phyloP scores from a whole-genome alignment of 23 red algal genomes.

The Gracilariopsis chorda region DNA sequence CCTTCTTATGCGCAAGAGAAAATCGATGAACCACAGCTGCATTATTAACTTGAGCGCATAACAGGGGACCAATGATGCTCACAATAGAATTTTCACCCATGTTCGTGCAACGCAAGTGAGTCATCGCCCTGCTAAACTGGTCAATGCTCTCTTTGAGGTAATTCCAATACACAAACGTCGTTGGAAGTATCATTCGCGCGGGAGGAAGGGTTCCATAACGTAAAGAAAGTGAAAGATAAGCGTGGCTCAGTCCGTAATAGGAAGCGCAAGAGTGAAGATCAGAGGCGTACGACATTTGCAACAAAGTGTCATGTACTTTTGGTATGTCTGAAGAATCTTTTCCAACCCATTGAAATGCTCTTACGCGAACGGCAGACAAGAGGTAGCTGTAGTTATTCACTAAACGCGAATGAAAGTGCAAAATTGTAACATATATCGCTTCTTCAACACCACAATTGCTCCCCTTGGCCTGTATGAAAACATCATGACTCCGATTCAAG shows the following conservation, averaged over 20 bases:
- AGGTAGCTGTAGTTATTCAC: neutral
- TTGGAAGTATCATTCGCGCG: neutral
- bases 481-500: neutral
- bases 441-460: neutral
- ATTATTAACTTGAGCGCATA: slow-evolving; percentile 6
- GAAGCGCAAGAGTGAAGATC: neutral
- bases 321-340: neutral
- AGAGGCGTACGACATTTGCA: neutral
- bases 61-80: neutral
- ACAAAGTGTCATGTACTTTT: neutral
- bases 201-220: neutral
- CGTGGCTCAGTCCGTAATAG: neutral
- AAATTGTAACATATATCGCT: neutral
- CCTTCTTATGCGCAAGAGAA: neutral
- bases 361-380: neutral
- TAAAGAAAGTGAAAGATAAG: neutral
- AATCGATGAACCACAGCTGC: neutral
- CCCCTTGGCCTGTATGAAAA: neutral
- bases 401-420: neutral
- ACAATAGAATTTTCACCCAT: neutral
- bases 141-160: neutral
- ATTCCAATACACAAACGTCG: slow-evolving; percentile 1
- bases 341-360: slow-evolving; percentile 17
- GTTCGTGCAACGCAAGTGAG: neutral
- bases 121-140: slow-evolving; percentile 10